A percentile compares a stretch with the other conserved stretches of the same genome.
Evolutionary conservation across 1,139 yeast genomes (phyloP).

Genomic region (Pichia sp.): DNA sequence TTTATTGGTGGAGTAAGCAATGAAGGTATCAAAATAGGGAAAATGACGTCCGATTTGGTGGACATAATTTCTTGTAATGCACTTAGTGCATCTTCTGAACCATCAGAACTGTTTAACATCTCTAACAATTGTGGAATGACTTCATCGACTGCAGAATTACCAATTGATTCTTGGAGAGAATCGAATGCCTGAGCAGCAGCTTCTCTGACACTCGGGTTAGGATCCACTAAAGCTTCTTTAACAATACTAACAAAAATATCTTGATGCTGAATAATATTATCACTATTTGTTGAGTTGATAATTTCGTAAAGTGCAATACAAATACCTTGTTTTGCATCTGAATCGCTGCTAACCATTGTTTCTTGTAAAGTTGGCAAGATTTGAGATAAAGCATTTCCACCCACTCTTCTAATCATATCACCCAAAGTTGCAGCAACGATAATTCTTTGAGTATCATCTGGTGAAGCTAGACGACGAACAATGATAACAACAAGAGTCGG

Average conservation of each 20-base stretch:
- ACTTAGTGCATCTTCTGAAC: conserved; percentile 70
- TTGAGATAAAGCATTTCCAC: conserved; percentile 80
- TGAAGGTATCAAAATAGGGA: conserved; percentile 91
- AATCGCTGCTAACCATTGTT: conserved; percentile 56
- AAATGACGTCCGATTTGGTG: conserved; percentile 80
- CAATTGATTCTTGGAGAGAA: conserved; percentile 73
- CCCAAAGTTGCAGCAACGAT: conserved; percentile 95
- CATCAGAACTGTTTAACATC: conserved; percentile 58
- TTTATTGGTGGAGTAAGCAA: conserved; percentile 80
- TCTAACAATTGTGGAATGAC: conserved; percentile 78
- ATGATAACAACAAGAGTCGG: conserved; percentile 79
- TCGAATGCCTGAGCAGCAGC: conserved; percentile 94
- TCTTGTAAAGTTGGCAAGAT: conserved; percentile 80
- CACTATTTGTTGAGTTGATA: conserved; percentile 66
- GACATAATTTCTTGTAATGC: conserved; percentile 94
- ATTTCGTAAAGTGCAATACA: conserved; percentile 90
- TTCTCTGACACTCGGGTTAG: conserved; percentile 69
- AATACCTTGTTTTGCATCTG: conserved; percentile 91
- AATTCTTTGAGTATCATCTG: conserved; percentile 71
- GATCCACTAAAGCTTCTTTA: conserved; percentile 74
- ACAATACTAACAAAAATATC: conserved; percentile 68
- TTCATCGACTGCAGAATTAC: conserved; percentile 82
- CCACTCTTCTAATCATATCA: conserved; percentile 92
- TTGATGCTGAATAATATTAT: conserved; percentile 62
- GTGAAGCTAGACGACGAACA: conserved; percentile 76